phyloP scores from a whole-genome alignment of 2,329 filamentous ascomycete species.

The Hyphodiscus sp. region DNA sequence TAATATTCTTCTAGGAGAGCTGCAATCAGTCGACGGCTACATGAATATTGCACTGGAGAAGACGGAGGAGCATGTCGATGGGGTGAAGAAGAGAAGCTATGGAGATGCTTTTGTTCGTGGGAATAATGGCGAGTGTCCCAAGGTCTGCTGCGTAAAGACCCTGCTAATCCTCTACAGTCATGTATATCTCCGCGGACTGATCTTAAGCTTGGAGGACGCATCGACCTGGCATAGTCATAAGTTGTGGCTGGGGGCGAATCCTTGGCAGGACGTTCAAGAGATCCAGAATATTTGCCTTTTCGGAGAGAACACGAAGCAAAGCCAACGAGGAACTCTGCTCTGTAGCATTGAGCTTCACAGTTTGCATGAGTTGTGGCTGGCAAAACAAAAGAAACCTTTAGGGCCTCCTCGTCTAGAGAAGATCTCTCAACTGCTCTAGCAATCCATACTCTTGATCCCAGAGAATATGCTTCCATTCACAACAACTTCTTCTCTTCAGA shows the following conservation, averaged over 20 bases:
- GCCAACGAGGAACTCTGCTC: neutral
- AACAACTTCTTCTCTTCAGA: too few relatives aligned
- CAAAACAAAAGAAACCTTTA: neutral
- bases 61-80: constrained; percentile 86
- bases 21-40: constrained; percentile 96
- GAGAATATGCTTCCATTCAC: too few relatives aligned
- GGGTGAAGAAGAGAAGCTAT: constrained; percentile 73
- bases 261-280: constrained; percentile 5
- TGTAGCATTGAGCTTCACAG: constrained; percentile 26
- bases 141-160: neutral
- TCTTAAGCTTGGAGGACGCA: neutral
- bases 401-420: too few relatives aligned
- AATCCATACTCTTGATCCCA: too few relatives aligned
- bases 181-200: constrained; percentile 31
- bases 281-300: neutral
- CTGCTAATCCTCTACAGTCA: constrained; percentile 20
- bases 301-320: neutral
- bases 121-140: constrained; percentile 69
- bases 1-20: constrained; percentile 57
- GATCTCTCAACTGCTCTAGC: too few relatives aligned
- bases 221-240: constrained; percentile 5
- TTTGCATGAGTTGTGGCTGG: constrained; percentile 26
- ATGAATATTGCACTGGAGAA: constrained; percentile 99
- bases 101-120: constrained; percentile 94
- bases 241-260: constrained; percentile 8